Base-by-base conservation (phyloP, 257 asterid species). In the Nicotiana noctiflora region DNA sequence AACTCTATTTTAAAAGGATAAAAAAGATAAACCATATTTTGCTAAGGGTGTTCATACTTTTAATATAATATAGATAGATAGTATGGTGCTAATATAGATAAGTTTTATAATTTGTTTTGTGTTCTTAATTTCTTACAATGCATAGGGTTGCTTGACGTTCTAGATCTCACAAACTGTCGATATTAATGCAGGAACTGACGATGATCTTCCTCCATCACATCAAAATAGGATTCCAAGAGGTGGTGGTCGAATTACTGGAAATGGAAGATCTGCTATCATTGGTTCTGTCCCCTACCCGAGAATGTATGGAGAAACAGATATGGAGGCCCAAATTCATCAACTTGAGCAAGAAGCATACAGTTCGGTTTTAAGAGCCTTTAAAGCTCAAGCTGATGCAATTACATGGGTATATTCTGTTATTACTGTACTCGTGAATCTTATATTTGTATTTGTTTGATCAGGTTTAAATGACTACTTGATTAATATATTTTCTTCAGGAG, bases 311-410 rank as follows among this genome's bases (percentile, higher is more conserved):
- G 91, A 89, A 55, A 82, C 88, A 51, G 96, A 94, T 84, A 91
- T 94, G 96, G 94, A 90, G 87, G 83, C 90, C 79, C 91, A 89
- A 83, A 90, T 94, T 84, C 98, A 93, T 89, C 97, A 94, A 86
- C 89, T 94, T 81, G 98, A 93, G 93, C 94, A 93, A 87, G 98
- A 94, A 85, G 98, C 98, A 55, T 94, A 94, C 88, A 86, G 87
- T 85, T 91, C 98, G 14, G 90, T 94, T 86, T 86, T 94, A 84
- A 87, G 97, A 87, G 98, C 98, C 79, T 93, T 94, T 88, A 93
- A 93, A 90, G 98, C 98, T 65, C 98, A 94, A 91, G 93, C 90
- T 55, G 98, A 93, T 89, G 94, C 98, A 81, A 84, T 94, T 86
- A 80, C 97, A 79, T 94, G 98, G 98, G 98, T 94, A 91, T 80